A percentile compares a stretch with the other conserved stretches of the same genome.
Conservation (phyloP, 1,284 basidiomycete species). For the Trichosporon inkin region DNA sequence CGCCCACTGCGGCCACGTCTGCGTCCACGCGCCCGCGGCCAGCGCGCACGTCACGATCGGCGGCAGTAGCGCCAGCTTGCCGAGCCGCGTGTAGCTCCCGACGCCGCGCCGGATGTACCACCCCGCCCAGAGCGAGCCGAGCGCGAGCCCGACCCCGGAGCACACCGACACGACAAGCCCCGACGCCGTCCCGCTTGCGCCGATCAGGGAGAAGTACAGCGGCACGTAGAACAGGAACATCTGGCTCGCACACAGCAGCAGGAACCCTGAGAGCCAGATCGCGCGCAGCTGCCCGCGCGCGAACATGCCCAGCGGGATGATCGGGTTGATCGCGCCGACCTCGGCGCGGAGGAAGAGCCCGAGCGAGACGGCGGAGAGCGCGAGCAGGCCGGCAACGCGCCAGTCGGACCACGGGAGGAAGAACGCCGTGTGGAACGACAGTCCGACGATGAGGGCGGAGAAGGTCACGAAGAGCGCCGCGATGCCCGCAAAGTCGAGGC, state of each 20-base stretch:
- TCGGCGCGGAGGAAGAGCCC: constrained; percentile 67
- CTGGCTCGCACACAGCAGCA: constrained; percentile 65
- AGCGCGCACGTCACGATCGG: constrained; percentile 29
- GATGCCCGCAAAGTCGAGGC: constrained; percentile 44
- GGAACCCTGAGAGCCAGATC: constrained; percentile 39
- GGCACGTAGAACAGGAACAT: constrained; percentile 57
- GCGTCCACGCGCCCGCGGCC: constrained; percentile 40
- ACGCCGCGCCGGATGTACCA: constrained; percentile 57
- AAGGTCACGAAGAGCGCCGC: constrained; percentile 64
- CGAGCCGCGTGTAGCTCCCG: constrained; percentile 39
- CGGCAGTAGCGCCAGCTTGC: constrained; percentile 36
- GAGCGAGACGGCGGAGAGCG: constrained; percentile 56
- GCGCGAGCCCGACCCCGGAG: constrained; percentile 75
- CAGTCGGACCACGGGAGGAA: constrained; percentile 72
- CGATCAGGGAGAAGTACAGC: constrained; percentile 47
- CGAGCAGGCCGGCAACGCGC: constrained; percentile 63
- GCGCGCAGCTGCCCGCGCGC: constrained; percentile 62
- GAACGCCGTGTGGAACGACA: constrained; percentile 76
- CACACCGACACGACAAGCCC: constrained; percentile 58
- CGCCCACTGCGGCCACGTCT: constrained; percentile 34
- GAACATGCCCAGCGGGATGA: constrained; percentile 74
- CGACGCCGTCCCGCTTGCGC: constrained; percentile 39
- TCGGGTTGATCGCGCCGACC: constrained; percentile 64
- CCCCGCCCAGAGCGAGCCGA: constrained; percentile 79
- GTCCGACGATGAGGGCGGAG: constrained; percentile 68